Conservation (phyloP, 2,329 filamentous ascomycete species). For the Pseudogymnoascus sp. region DNA sequence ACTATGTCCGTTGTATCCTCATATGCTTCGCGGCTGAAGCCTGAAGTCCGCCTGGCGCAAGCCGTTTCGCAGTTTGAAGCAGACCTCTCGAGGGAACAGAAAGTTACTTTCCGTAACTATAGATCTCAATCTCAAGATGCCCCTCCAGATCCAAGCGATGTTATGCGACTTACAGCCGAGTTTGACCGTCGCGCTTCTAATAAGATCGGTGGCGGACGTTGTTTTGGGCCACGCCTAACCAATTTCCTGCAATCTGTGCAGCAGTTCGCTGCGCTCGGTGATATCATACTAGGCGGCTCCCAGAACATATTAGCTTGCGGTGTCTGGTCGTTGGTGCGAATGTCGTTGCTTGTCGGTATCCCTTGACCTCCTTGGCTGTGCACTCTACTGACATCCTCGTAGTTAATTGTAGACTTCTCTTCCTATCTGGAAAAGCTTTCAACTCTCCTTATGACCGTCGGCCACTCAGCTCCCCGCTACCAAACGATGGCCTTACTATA, state of each 20-base stretch:
- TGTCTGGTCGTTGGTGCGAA: slow-evolving; percentile 39
- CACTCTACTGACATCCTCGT: slow-evolving; percentile 14
- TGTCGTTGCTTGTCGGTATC: slow-evolving; percentile 34
- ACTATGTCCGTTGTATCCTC: slow-evolving; percentile 11
- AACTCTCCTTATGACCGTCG: slow-evolving; percentile 34
- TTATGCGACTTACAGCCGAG: slow-evolving; percentile 36
- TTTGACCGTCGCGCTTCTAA: slow-evolving; percentile 24
- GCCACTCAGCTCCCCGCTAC: slow-evolving; percentile 35
- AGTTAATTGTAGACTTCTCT: slow-evolving; percentile 29
- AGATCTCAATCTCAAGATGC: slow-evolving; percentile 18
- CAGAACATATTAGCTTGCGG: slow-evolving; percentile 40
- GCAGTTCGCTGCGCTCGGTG: slow-evolving; percentile 38
- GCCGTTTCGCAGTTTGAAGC: slow-evolving; percentile 36
- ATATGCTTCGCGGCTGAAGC: slow-evolving; percentile 21
- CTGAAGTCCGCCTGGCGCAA: slow-evolving; percentile 35
- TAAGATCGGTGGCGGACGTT: slow-evolving; percentile 21
- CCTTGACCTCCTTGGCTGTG: slow-evolving; percentile 11
- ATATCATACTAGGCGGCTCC: slow-evolving; percentile 35
- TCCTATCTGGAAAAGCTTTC: slow-evolving; percentile 36
- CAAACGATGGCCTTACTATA: slow-evolving; percentile 35
- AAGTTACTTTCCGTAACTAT: slow-evolving; percentile 24
- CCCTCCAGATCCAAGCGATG: slow-evolving; percentile 30
- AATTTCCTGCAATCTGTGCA: slow-evolving; percentile 36
- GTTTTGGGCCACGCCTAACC: slow-evolving; percentile 36
- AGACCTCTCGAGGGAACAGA: slow-evolving; percentile 31